Base-by-base conservation (phyloP, 2,329 filamentous ascomycete genomes). In the Cordyceps fumosorosea region DNA sequence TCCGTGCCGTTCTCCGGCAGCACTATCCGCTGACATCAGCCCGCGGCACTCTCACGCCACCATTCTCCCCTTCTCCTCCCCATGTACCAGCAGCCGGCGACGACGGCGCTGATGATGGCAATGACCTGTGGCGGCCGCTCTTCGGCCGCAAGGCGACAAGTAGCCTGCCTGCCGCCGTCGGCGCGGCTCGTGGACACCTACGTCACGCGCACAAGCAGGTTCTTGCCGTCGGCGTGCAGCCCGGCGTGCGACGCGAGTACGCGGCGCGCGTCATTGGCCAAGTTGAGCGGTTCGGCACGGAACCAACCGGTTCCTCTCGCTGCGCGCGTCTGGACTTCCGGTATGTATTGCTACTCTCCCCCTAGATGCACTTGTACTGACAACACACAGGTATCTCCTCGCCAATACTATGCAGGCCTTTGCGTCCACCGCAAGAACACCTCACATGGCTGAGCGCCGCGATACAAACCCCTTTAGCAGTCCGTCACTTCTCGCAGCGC, bases 371-470 rank as follows among this genome's bases (percentile, higher is more conserved):
- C 5, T 5, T 29, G 29, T 29, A 29, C 29, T 29, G 29, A 29
- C 29, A 29, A 29, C 29, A 7, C 5, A 6, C 8, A 29, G 29
- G 29, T 29, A 84, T 66, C 76, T 88, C 56, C 80, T 87, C 60
- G 80, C 80, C 66, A 85, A 80, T 65, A 82, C 82, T 5, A 84
- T 87, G 80, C 84, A 87, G 69, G 75, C 78, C 0, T 83, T 81
- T n/a, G 65, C 82, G 80, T 5, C 75, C 80, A 1, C 82, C 83
- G 62, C 78, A 78, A 1, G 71, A 82, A 8, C 69, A 78, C 3
- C 78, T 60, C 81, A 84, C 63, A 77, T 77, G 3, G 76, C 78
- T 37, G 79, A 81, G 18, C 29, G 18, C 5, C 16, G 42, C 16
- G 42, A n/a, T 6, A 20, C 16, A 62, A 84, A 83, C 65, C 83